Evolutionary conservation across 805 yeast genomes (phyloP).

Genomic region (Jamesozyma rosinii): DNA sequence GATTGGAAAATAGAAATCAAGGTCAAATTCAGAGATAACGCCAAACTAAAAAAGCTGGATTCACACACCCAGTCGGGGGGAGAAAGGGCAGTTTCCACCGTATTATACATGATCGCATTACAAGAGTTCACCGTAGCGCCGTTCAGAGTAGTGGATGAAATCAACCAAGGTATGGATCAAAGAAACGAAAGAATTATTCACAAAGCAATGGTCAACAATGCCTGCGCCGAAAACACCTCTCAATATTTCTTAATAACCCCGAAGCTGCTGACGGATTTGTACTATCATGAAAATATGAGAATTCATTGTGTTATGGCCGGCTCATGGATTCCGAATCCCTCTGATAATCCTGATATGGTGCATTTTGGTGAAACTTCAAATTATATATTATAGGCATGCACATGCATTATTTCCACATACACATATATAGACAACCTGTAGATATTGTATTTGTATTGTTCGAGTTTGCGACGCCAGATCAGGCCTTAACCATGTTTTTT

Average conservation of each 20-base stretch:
- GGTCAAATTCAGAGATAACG: conserved; percentile 76
- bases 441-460: no score
- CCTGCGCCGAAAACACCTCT: conserved; percentile 54
- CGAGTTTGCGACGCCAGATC: no score
- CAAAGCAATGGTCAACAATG: conserved; percentile 71
- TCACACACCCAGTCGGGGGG: conserved; percentile 96
- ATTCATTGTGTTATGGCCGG: conserved; percentile 76
- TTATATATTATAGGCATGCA: conserved; percentile 7
- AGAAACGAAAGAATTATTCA: conserved; percentile 83
- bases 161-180: conserved; percentile 98
- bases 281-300: conserved; percentile 71
- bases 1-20: conserved; percentile 80
- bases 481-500: no score
- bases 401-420: no score
- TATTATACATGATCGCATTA: conserved; percentile 77
- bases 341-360: conserved; percentile 23
- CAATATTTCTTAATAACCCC: conserved; percentile 94
- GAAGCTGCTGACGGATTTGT: conserved; percentile 67
- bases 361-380: conserved; percentile 32
- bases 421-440: no score
- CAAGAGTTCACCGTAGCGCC: conserved; percentile 87
- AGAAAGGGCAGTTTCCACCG: conserved; percentile 91
- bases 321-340: conserved; percentile 36
- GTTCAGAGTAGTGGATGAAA: conserved; percentile 92
- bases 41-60: conserved; percentile 61